Base-by-base conservation (phyloP, 1,139 yeast species). In the Pichia norvegensis region DNA sequence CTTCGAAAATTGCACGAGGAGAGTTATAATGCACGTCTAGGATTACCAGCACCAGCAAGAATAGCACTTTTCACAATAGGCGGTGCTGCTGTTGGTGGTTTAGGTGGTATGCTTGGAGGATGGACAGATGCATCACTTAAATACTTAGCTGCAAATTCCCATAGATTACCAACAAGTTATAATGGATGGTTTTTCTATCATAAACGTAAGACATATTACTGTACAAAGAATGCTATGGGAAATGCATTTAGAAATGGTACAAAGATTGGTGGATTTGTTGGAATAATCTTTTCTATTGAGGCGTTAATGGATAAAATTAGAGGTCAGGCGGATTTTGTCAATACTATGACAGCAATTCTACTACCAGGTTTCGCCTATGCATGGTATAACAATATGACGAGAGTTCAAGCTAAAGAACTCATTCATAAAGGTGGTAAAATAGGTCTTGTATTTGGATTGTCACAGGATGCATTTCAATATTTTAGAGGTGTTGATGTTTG, bases 131-230 rank as follows among this genome's bases (percentile, higher is more conserved):
- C 85, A 1, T 76, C 85, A 0, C 64, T 81, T 36, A 71, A 79
- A 41, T 87, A 77, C 56, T 68, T 86, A 45, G 87, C 90, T 1
- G 88, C 85, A 54, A 86, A 86, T 58, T 85, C 94, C 13, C 95
- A 86, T 59, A 65, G 95, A 41, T 67, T 87, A 50, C 95, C 95
- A 4, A 70, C 67, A 21, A 80, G 84, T 0, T 84, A 80, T 46
- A 92, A 88, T 31, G 94, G 92, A 0, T 86, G 95, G 95, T 87
- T 84, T 61, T 84, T 83, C 60, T 86, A 87, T 64, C 95, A 86
- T 64, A 86, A 85, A 64, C 74, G 87, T 54, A 86, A 85, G 67
- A 84, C 85, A 63, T 85, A 85, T 61, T 84, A 82, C 38, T 79
- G 86, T 67, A 65, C 84, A 37, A 69, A 76, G 46, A 68, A 67